Base-by-base conservation (phyloP, 192 early-diverging fungal species). In the Mortierella alpina region DNA sequence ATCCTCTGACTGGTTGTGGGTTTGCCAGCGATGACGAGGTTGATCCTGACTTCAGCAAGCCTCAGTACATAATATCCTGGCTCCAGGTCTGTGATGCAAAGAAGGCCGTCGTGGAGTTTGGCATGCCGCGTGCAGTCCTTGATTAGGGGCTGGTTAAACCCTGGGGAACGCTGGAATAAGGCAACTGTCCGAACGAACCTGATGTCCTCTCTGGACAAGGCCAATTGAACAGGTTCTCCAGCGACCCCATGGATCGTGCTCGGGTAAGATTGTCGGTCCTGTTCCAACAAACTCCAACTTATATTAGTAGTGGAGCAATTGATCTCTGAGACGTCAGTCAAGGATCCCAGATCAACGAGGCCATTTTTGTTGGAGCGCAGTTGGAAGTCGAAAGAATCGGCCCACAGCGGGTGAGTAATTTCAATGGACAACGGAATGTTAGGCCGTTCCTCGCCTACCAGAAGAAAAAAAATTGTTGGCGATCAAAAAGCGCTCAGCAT, bases 351-450 rank as follows among this genome's bases (percentile, higher is more conserved):
- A 11, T 61, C 62, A 9, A 85, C 70, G 3, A 80, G 48, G 52
- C 86, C 86, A 15, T 84, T 54, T 14, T 79, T 67, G 47, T 85
- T 66, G 1, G 84, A 83, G 44, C 70, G 71, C 39, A 87, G 50
- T 7, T 49, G 61, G 0, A 73, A 49, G 13, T 39, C 46, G 9
- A 82, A 68, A 2, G 48, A 8, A 7, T 40, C 17, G 15, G 1
- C 1, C 20, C 58, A 63, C 17, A 84, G 46, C 0, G 59, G 53
- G 18, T 84, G 84, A 7, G 66, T 72, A n/a, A 88, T 23, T 5
- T 40, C n/a, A 22, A 88, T 15, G 13, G 45, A 42, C 5, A 84
- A 39, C 6, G 67, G 57, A 10, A 71, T 61, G 42, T 71, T 56
- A 41, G 62, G 46, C 54, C 75, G 46, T 6, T 51, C 62, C 48